Evolutionary conservation across 2,329 filamentous ascomycete genomes (phyloP).

Genomic region (Macroventuria anomochaeta): DNA sequence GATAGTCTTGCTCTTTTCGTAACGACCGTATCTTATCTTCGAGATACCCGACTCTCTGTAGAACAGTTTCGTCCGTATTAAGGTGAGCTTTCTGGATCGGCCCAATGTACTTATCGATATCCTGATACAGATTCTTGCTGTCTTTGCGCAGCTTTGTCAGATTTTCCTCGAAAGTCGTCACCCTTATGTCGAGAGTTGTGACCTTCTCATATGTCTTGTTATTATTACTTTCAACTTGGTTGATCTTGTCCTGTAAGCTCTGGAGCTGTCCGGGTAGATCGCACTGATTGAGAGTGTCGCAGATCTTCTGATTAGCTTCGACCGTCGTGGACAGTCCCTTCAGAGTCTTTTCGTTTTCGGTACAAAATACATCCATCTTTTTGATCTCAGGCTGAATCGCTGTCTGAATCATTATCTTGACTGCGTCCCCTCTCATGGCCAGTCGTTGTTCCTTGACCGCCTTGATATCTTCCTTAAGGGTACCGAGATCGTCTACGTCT

Average conservation of each 20-base stretch:
- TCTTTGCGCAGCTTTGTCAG: background rate
- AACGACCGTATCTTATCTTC: background rate
- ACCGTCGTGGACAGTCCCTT: background rate
- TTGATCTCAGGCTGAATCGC: background rate
- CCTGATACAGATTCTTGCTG: background rate
- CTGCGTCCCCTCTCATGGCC: background rate
- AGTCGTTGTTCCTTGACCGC: background rate
- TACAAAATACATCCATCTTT: background rate
- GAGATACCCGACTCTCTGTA: background rate
- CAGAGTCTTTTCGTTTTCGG: background rate
- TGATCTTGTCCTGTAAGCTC: background rate
- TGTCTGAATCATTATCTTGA: background rate
- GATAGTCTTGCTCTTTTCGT: background rate
- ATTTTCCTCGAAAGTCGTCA: background rate
- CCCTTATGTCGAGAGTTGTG: too few relatives aligned
- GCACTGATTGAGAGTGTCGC: background rate
- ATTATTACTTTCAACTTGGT: background rate
- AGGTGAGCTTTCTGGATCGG: background rate
- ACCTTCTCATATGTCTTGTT: too few relatives aligned
- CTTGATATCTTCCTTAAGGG: background rate
- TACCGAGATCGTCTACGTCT: background rate
- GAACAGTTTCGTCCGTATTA: background rate
- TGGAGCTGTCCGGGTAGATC: conserved; percentile 3
- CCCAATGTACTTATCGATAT: background rate
- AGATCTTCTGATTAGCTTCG: background rate